Conservation (phyloP, 2,329 filamentous ascomycete species). For the Sordariomycetes sp. region DNA sequence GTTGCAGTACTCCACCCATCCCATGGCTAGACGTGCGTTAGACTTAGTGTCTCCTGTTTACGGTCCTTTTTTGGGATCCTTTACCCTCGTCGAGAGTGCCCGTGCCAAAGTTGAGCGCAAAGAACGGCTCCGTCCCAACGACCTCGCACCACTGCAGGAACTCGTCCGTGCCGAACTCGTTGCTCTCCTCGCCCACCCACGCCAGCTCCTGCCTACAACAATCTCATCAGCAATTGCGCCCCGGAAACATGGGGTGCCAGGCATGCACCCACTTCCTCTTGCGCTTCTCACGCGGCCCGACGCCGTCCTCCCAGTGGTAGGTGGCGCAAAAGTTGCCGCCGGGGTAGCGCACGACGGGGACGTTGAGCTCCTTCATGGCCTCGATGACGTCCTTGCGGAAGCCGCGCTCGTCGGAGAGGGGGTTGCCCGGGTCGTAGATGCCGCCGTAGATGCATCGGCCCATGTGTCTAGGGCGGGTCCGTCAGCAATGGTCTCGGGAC, state of each 20-base stretch:
- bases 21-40: constrained; percentile 31
- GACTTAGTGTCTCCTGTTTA: not conserved
- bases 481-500: not conserved
- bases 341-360: constrained; percentile 69
- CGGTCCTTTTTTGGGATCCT: not conserved
- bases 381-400: constrained; percentile 70
- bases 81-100: constrained; percentile 2
- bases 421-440: constrained; percentile 65
- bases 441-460: constrained; percentile 80
- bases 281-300: constrained; percentile 59
- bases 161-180: constrained; percentile 75
- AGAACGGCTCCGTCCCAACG: constrained; percentile 64
- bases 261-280: constrained; percentile 29
- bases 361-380: constrained; percentile 58
- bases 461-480: constrained; percentile 52
- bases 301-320: constrained; percentile 74
- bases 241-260: too few species aligned
- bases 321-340: constrained; percentile 78
- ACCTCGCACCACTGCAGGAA: constrained; percentile 71
- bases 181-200: constrained; percentile 65
- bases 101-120: constrained; percentile 72
- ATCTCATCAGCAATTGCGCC: not conserved
- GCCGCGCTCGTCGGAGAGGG: constrained; percentile 59
- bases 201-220: constrained; percentile 53
- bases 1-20: constrained; percentile 83